phyloP scores from a whole-genome alignment of 2,329 filamentous ascomycete species.

The Calonectria henricotiae region DNA sequence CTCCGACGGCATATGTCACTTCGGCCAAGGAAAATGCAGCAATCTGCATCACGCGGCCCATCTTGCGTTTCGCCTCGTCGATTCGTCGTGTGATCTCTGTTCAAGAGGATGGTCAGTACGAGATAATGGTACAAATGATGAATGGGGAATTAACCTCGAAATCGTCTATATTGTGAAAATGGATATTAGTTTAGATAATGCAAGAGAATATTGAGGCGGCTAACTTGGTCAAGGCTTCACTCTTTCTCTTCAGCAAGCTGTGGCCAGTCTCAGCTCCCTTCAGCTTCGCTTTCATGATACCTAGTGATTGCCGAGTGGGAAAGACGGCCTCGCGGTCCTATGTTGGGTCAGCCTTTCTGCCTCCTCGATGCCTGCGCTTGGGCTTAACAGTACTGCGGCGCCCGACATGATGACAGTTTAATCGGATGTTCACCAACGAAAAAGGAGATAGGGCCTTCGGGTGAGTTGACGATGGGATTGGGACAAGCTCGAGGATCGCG shows the following conservation, averaged over 20 bases:
- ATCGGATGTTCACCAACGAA: slow-evolving; percentile 19
- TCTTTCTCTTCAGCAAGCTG: slow-evolving; percentile 96
- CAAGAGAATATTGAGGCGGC: slow-evolving; percentile 49
- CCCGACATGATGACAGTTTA: slow-evolving; percentile 55
- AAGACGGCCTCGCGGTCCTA: slow-evolving; percentile 97
- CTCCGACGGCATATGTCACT: slow-evolving; percentile 96
- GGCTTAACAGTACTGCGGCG: slow-evolving; percentile 49
- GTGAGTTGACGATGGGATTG: slow-evolving; percentile 30
- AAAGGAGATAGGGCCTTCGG: slow-evolving; percentile 22
- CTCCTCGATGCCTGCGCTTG: background rate
- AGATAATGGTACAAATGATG: slow-evolving; percentile 30
- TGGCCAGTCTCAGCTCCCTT: slow-evolving; percentile 95
- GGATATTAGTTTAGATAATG: slow-evolving; percentile 25
- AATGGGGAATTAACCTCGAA: slow-evolving; percentile 76
- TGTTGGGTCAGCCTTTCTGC: slow-evolving; percentile 39
- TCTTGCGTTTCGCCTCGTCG: slow-evolving; percentile 99
- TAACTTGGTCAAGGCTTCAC: slow-evolving; percentile 97
- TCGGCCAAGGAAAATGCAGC: slow-evolving; percentile 97
- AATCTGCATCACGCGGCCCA: slow-evolving; percentile 99
- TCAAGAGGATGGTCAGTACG: slow-evolving; percentile 36
- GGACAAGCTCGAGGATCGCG: slow-evolving; percentile 36
- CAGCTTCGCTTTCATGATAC: slow-evolving; percentile 97
- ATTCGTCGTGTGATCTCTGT: slow-evolving; percentile 96
- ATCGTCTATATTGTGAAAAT: slow-evolving; percentile 75
- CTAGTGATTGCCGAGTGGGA: slow-evolving; percentile 96